Evolutionary conservation across 257 asterid genomes (phyloP), one percentile per base, ranked within the genome.

Genomic region (Datura wrightii): DNA sequence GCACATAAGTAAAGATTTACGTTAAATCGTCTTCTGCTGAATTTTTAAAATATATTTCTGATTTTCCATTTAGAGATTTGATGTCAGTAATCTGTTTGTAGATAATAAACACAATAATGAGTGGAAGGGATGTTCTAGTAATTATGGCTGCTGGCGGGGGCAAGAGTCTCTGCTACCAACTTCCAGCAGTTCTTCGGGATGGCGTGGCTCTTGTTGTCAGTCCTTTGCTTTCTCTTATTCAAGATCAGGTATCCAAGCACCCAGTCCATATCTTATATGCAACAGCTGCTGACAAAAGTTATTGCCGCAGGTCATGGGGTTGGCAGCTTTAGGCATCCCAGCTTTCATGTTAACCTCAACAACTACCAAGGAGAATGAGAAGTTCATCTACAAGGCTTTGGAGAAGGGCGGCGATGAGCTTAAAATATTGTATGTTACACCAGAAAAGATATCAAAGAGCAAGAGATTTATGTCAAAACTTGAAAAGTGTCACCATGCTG

Each of bases 121-220:
- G 94, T 82, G 90, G 97, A 82, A 94, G 93, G 89, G 98, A 96
- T 86, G 97, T 94, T 85, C 89, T 96, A 69, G 99, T 96, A 50
- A 96, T 96, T 84, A 96, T 94, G 98, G 99, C 99, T 65, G 99
- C 99, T 85, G 98, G 99, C 83, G 99, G 99, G 66, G 99, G 99
- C 82, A 96, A 96, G 92, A 94, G 98, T 87, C 92, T 96, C 63
- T 96, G 99, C 90, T 96, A 96, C 90, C 99, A 96, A 87, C 99
- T 94, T 88, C 99, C 99, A 6, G 97, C 98, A 8, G 87, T 96
- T 90, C 95, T 96, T 80, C 91, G 88, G 84, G 87, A 91, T 53
- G 98, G 99, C 65, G 93, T 94, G 86, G 92, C 97, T 85, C 95
- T 96, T 83, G 97, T 94, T 53, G 94, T 96, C 92, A 94, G 98